Conservation (phyloP, 2,329 filamentous ascomycete species). For the Colletotrichum lentis region DNA sequence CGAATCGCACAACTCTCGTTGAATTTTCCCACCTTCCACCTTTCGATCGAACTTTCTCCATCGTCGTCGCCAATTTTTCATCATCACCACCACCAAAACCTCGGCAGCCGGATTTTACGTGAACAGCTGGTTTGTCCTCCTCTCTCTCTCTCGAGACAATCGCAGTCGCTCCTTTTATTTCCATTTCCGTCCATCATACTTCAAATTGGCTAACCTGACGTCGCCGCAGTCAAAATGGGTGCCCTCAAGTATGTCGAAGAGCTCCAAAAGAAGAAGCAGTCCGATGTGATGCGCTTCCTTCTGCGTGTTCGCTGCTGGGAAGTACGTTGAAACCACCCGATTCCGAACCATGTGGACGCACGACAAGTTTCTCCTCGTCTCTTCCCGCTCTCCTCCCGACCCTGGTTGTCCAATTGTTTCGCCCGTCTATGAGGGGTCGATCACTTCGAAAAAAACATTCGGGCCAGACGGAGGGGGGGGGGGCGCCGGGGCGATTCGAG, state of each 20-base stretch:
- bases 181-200: neutral
- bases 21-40: conserved; percentile 43
- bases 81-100: conserved; percentile 36
- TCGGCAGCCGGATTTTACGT: conserved; percentile 40
- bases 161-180: neutral
- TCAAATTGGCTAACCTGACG: conserved; percentile 39
- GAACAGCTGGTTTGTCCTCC: conserved; percentile 45
- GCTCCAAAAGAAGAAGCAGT: conserved; percentile 99
- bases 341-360: conserved; percentile 46
- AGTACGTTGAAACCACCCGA: conserved; percentile 71
- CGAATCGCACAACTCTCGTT: conserved; percentile 47
- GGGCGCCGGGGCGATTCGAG: neutral
- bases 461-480: conserved; percentile 13
- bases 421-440: conserved; percentile 6
- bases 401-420: conserved; percentile 7
- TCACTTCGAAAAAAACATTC: neutral
- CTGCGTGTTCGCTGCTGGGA: conserved; percentile 99
- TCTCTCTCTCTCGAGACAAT: conserved; percentile 36
- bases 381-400: conserved; percentile 34
- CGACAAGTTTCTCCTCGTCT: conserved; percentile 40
- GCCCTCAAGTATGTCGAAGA: conserved; percentile 99
- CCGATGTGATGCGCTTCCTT: conserved; percentile 99
- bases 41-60: neutral
- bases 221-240: conserved; percentile 80
- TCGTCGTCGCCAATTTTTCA: conserved; percentile 23